Percentiles rank a stretch among this genome's conserved stretches.
These are phyloP conservation scores for Aspergillus haitiensis DNA, from an alignment of 495 filamentous ascomycete genomes.

Conservation along the genomic window DNA sequence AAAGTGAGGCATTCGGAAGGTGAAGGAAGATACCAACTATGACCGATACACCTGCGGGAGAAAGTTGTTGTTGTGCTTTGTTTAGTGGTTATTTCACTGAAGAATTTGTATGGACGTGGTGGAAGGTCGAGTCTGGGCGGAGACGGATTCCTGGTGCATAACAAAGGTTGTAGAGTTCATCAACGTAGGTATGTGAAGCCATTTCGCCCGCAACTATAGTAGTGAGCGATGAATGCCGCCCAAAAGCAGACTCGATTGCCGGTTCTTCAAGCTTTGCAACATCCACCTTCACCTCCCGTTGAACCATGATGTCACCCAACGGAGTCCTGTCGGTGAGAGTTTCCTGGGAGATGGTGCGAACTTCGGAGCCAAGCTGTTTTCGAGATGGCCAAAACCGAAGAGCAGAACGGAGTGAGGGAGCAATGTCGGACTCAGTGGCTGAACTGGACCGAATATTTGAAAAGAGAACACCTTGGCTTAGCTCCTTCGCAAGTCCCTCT, in stretches of 20 bases:
- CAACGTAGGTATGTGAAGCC: constrained; percentile 38
- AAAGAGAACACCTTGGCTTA: constrained; percentile 34
- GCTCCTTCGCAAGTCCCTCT: constrained; percentile 50
- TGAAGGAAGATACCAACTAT: no score
- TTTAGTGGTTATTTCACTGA: not conserved
- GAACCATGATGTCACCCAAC: constrained; percentile 54
- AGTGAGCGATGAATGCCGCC: constrained; percentile 29
- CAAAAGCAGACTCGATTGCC: constrained; percentile 22
- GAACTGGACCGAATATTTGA: constrained; percentile 34
- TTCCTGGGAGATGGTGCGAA: constrained; percentile 30
- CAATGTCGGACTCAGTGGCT: constrained; percentile 29
- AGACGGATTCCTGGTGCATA: constrained; percentile 39
- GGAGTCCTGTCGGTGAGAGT: constrained; percentile 30
- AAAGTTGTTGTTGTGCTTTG: no score
- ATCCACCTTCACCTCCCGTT: constrained; percentile 54
- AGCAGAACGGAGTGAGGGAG: constrained; percentile 31
- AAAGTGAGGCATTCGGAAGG: no score
- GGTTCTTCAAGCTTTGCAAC: constrained; percentile 41
- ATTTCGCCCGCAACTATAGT: constrained; percentile 38
- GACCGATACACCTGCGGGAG: no score
- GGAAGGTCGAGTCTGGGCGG: constrained; percentile 29
- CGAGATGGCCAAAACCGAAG: constrained; percentile 35
- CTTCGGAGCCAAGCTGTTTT: constrained; percentile 15
- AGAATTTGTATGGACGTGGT: not conserved
- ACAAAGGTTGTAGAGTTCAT: constrained; percentile 47